phyloP scores from a whole-genome alignment of 768 basidiomycete species.

The Amanita phalloides region DNA sequence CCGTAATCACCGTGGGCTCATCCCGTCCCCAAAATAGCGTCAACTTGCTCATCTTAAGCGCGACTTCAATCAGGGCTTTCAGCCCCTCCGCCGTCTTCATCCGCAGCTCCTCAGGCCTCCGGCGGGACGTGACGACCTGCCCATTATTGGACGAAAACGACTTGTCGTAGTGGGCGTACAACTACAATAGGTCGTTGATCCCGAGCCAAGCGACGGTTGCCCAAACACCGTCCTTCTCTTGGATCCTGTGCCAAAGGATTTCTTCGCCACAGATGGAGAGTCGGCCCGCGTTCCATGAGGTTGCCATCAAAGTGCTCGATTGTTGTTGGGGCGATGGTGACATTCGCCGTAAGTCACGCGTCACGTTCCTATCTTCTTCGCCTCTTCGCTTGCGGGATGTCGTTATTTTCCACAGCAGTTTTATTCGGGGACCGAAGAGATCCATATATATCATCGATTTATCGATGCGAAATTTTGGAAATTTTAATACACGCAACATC shows the following conservation, averaged over 20 bases:
- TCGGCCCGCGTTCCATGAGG: conserved; percentile 93
- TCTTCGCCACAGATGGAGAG: conserved; percentile 99
- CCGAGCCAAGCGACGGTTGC: conserved; percentile 95
- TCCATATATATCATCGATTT: too few species aligned
- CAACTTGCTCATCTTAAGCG: conserved; percentile 75
- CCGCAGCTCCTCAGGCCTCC: conserved; percentile 54
- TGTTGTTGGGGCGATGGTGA: too few species aligned
- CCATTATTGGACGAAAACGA: conserved; percentile 94
- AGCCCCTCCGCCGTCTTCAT: conserved; percentile 82
- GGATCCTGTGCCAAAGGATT: conserved; percentile 98
- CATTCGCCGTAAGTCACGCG: too few species aligned
- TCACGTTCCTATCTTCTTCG: too few species aligned
- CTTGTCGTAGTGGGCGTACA: conserved; percentile 76
- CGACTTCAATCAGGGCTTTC: conserved; percentile 93
- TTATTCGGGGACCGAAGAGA: too few species aligned
- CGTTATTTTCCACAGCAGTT: too few species aligned
- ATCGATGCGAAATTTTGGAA: too few species aligned
- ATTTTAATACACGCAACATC: too few species aligned
- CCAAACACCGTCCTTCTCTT: conserved; percentile 99
- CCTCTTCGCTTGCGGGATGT: too few species aligned
- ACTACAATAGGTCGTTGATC: conserved; percentile 69
- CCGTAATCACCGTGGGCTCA: conserved; percentile 94
- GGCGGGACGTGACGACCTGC: conserved; percentile 76
- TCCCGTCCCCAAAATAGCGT: conserved; percentile 79
- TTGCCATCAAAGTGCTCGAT: conserved; percentile 94